phyloP scores from a whole-genome alignment of 208 protist genomes.

The Acanthamoeba healyi region DNA sequence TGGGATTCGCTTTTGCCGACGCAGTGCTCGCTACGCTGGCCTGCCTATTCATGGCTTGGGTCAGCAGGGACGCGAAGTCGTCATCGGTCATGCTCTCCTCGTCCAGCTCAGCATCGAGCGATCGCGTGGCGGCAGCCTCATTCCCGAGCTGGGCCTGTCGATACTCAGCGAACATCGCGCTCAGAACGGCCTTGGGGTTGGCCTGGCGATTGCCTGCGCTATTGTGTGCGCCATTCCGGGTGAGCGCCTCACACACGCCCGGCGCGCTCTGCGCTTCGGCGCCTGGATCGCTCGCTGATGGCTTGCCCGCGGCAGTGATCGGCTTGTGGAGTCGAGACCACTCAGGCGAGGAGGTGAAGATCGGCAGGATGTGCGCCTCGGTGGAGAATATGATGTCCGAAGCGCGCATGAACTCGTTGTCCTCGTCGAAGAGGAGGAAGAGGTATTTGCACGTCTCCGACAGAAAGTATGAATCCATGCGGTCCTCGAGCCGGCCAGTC shows the following conservation, averaged over 20 bases:
- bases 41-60: no score
- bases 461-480: slow-evolving; percentile 95
- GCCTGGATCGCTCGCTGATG: no score
- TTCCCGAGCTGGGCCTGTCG: not conserved
- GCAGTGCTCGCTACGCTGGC: no score
- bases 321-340: no score
- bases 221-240: no score
- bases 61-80: no score
- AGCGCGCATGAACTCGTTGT: not conserved
- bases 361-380: slow-evolving; percentile 76
- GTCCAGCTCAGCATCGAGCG: not conserved
- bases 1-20: no score
- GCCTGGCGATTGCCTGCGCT: not conserved
- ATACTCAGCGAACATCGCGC: not conserved
- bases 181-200: not conserved
- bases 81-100: no score
- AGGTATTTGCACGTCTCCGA: slow-evolving; percentile 97
- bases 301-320: no score
- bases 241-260: not conserved
- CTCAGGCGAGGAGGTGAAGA: not conserved
- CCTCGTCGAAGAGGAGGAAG: slow-evolving; percentile 93
- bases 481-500: slow-evolving; percentile 89
- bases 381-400: slow-evolving; percentile 86
- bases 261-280: no score
- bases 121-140: no score